Evolutionary conservation across 371 early-diverging fungal genomes (phyloP), one percentile per base, ranked within the genome.

Genomic region (Chytridiales sp.): DNA sequence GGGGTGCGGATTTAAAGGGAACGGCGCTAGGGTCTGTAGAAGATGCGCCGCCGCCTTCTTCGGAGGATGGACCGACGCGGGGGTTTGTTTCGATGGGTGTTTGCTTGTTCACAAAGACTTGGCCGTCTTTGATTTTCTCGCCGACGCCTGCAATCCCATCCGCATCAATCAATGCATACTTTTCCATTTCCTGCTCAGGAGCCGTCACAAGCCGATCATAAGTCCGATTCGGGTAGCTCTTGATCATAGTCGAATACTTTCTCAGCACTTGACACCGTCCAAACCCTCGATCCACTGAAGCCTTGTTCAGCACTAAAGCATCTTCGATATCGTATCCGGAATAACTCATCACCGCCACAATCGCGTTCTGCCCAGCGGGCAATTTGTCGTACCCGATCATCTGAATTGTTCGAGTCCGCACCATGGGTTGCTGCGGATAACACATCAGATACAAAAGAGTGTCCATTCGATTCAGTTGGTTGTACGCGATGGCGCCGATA

Each of bases 251-350:
- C 8, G 85, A 78, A 62, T 86, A 92, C 73, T 96, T 98, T 63
- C 95, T 85, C 82, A 96, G 91, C 1, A 94, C 92, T 66, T 95
- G 92, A 70, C 96, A 97, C 51, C 99, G 85, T 47, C 96, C 97
- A 71, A 98, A 95, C n/a, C 99, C 99, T 57, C 99, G 88, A 77
- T 99, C 99, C 4, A 99, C 68, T 42, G 97, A 93, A 8, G 93
- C 85, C 81, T 93, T 94, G 82, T 99, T 99, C 48, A 99, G 61
- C 2, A 99, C 94, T 62, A 99, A 72, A 17, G 99, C 98, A 84
- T 99, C 99, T 84, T 99, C 99, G 77, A 98, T 98, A 85, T 99
- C 98, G 80, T 99, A 99, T 42, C 99, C 99, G 50, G 93, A 92
- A 72, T 98, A 99, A 80, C 90, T 89, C 99, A 99, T 98, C 54